Percentiles rank a stretch among this genome's conserved stretches.
Conservation (phyloP, 2,329 filamentous ascomycete species). For the Arthrobotrys entomopaga region DNA sequence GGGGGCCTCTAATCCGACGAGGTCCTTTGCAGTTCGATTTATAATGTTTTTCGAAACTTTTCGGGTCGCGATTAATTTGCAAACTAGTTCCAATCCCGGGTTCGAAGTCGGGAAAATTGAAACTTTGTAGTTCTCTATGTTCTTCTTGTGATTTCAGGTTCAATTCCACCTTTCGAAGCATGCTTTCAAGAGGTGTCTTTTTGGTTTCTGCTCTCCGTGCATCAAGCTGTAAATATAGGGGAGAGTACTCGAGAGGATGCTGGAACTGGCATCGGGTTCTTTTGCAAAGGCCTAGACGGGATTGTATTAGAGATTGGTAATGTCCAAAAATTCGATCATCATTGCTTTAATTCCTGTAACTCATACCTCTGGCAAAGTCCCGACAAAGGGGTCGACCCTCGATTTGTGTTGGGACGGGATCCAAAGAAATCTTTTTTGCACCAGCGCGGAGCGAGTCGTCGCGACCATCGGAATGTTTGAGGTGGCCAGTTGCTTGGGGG, state of each 20-base stretch:
- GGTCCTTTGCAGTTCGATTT: slow-evolving; percentile 9
- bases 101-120: too few relatives aligned
- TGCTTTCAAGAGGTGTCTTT: background rate
- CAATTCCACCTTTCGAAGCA: background rate
- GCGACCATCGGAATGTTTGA: slow-evolving; percentile 12
- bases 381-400: slow-evolving; percentile 1
- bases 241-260: slow-evolving; percentile 13
- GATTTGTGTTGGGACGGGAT: too few relatives aligned
- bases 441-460: background rate
- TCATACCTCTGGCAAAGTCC: background rate
- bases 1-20: background rate
- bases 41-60: background rate
- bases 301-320: background rate
- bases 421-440: too few relatives aligned
- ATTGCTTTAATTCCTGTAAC: too few relatives aligned
- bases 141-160: background rate
- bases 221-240: slow-evolving; percentile 8
- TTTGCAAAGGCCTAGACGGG: background rate
- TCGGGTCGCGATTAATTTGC: too few relatives aligned
- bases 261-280: slow-evolving; percentile 1
- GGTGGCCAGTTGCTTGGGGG: background rate
- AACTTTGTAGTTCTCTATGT: background rate
- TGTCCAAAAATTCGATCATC: too few relatives aligned
- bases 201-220: background rate
- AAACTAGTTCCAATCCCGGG: too few relatives aligned